Base-by-base conservation (phyloP, 2,329 filamentous ascomycete species). In the Basipetospora chlamydospora region DNA sequence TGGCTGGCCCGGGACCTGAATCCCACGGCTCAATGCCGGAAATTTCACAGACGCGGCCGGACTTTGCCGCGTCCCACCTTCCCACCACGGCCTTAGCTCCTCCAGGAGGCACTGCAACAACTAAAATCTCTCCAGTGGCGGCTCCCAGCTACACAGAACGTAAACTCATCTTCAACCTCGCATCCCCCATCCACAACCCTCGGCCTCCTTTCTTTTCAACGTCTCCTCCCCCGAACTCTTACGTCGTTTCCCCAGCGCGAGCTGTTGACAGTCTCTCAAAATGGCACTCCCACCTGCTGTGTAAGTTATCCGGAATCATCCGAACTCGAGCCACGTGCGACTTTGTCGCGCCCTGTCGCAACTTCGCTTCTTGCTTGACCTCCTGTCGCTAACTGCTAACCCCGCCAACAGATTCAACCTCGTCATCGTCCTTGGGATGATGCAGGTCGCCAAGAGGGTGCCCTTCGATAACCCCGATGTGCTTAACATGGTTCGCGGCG, bases 381-480 rank as follows among this genome's bases (percentile, higher is more conserved):
- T 28, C 15, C 29, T 41, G 28, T 35, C 16, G 23, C 15, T 21
- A 22, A 28, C 26, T 25, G 13, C 12, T 11, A 11, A 28, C 16
- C 35, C 20, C 12, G 21, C 10, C 18, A 13, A 30, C 60, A 93
- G 86, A 52, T 84, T 82, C 59, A 94, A 94, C 72, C 71, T 94
- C 59, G 69, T 84, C 66, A 86, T 94, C 77, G 87, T 93, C 66
- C 75, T 94, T 49, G 82, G 83, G 56, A 92, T 95, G 80, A 95
- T 96, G 85, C 88, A 95, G 71, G 81, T 93, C 43, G 82, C 86
- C 50, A 96, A 96, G 74, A 84, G 80, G 62, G 77, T 98, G 43
- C 85, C 87, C 33, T 94, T 96, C 53, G 88, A 96, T 21, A 80
- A 96, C 54, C 85, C 71, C 30, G 58, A 61, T 32, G 64, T 71